Conservation (phyloP, 768 basidiomycete species). For the Porpolomopsis calyptriformis region DNA sequence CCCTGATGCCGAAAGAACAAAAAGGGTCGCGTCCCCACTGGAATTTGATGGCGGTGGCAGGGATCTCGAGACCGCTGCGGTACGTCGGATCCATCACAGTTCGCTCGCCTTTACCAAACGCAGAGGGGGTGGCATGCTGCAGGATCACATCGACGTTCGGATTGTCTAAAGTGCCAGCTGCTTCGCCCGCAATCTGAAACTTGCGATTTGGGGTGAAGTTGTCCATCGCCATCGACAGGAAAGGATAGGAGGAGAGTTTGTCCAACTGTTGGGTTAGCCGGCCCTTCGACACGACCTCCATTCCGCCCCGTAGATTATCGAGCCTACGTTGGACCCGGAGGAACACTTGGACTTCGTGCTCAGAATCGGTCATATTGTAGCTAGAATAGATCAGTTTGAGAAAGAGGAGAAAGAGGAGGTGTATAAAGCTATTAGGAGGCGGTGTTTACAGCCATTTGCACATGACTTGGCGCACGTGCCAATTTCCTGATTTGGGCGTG, state of each 20-base stretch:
- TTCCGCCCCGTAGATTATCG: neutral
- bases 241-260: slow-evolving; percentile 3
- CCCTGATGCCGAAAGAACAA: too few relatives aligned
- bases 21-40: neutral
- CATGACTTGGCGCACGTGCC: too few relatives aligned
- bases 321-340: neutral
- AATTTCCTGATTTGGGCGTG: too few relatives aligned
- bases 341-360: neutral
- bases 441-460: too few relatives aligned
- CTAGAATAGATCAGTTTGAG: too few relatives aligned
- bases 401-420: too few relatives aligned
- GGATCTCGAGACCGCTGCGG: slow-evolving; percentile 11
- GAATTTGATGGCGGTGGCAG: slow-evolving; percentile 1
- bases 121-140: slow-evolving; percentile 8
- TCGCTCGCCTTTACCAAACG: slow-evolving; percentile 13
- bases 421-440: too few relatives aligned
- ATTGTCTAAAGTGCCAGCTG: slow-evolving; percentile 8
- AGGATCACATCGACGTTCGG: slow-evolving; percentile 12
- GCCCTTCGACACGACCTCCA: neutral
- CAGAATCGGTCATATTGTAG: neutral
- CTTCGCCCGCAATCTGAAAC: slow-evolving; percentile 6
- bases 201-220: neutral
- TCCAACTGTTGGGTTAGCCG: neutral
- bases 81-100: slow-evolving; percentile 12
- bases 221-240: neutral